Conservation (phyloP, 306 rosid genomes). For the Pterocarpus macrocarpus region DNA sequence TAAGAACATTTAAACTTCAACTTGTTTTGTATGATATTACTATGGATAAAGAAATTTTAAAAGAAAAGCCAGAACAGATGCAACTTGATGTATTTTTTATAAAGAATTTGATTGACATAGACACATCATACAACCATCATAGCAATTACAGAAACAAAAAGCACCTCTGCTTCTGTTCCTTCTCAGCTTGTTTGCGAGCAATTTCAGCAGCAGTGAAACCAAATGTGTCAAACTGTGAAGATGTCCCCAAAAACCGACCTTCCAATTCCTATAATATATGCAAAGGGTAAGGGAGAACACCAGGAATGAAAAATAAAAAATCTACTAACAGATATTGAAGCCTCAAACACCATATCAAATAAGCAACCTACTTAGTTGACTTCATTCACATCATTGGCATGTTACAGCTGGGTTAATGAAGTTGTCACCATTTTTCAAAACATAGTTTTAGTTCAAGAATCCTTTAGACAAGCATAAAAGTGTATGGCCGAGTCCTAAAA, state of each 20-base stretch:
- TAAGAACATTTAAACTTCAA: slow-evolving; percentile 1
- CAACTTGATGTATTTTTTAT: neutral
- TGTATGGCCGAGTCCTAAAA: slow-evolving; percentile 17
- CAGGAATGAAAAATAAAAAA: neutral
- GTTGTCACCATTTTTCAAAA: slow-evolving; percentile 8
- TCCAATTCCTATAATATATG: slow-evolving; percentile 73
- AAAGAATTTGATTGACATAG: neutral
- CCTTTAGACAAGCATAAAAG: slow-evolving; percentile 35
- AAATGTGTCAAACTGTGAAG: slow-evolving; percentile 92
- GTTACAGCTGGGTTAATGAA: slow-evolving; percentile 4
- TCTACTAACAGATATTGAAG: slow-evolving; percentile 32
- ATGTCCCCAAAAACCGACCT: slow-evolving; percentile 82
- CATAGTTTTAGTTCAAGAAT: slow-evolving; percentile 25
- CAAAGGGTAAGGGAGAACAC: slow-evolving; percentile 29
- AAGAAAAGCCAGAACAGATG: neutral
- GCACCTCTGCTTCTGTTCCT: slow-evolving; percentile 91
- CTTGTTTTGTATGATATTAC: neutral
- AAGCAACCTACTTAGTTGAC: slow-evolving; percentile 24
- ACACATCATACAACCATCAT: slow-evolving; percentile 13
- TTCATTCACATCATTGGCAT: slow-evolving; percentile 24
- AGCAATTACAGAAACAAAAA: slow-evolving; percentile 37
- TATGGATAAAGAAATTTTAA: neutral
- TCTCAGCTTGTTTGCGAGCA: slow-evolving; percentile 90
- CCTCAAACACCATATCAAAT: slow-evolving; percentile 17
- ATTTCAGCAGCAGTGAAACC: slow-evolving; percentile 87